Base-by-base conservation (phyloP, 2,329 filamentous ascomycete genomes). In the Coniochaeta sp. region DNA sequence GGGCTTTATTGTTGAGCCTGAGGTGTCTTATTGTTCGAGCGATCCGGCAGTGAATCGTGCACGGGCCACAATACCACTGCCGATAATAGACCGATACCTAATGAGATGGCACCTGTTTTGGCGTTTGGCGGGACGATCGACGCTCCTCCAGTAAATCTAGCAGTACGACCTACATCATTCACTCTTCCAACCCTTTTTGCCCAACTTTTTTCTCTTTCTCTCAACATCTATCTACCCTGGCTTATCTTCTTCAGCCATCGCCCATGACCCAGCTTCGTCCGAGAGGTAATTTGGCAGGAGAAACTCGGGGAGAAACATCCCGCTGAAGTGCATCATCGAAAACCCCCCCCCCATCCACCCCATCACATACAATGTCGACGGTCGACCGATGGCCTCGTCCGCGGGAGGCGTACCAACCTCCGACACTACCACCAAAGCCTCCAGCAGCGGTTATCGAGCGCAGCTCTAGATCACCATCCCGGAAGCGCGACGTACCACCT, bases 371-470 rank as follows among this genome's bases (percentile, higher is more conserved):
- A 50, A 83, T 83, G 80, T 79, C 79, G 56, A 82, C 77, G 64
- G 75, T 83, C 65, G 79, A 82, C 63, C 70, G 76, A 62, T 83
- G 83, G 59, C 73, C 79, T 56, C 78, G 78, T 50, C 70, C 75
- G 49, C 73, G 78, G 54, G 79, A 82, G 65, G 73, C 72, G 56
- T 82, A 82, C 57, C 78, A 81, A 58, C 77, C 79, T 51, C 78
- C 79, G 13, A 65, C 67, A 28, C 60, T 77, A 3, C 58, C 71
- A 56, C 55, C 66, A 55, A 61, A 68, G 61, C 61, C 67, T 66
- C 51, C 58, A 3, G 45, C n/a, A 4, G 49, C 55, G n/a, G 28
- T 55, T 52, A 26, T 4, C 38, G 72, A 75, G 40, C 72, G 69
- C 54, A 63, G 68, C 27, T 77, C 77, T 47, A 75, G 72, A 62